phyloP scores from a whole-genome alignment of 1,284 basidiomycete genomes.

The Polyporus tsugae region DNA sequence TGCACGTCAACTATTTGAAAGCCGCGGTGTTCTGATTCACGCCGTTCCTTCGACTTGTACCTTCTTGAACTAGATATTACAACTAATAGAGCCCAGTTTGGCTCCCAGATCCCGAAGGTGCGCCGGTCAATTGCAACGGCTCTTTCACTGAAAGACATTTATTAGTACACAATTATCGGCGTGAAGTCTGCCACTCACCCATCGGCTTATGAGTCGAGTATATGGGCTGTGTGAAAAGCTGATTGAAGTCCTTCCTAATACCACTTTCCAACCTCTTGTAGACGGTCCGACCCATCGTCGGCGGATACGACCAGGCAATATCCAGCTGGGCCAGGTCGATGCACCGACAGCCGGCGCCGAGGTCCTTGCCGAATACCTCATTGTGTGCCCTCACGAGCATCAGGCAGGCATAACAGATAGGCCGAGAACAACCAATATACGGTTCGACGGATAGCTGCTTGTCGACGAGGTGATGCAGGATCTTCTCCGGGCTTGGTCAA shows the following conservation, averaged over 20 bases:
- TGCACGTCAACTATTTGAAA: too few relatives aligned
- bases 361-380: background rate
- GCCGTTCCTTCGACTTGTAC: too few relatives aligned
- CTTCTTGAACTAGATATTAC: too few relatives aligned
- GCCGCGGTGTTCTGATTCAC: too few relatives aligned
- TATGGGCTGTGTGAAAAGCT: background rate
- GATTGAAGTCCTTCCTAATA: background rate
- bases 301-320: background rate
- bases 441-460: background rate
- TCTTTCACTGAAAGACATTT: too few relatives aligned
- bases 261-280: background rate
- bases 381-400: background rate
- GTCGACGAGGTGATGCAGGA: background rate
- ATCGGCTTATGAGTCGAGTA: too few relatives aligned
- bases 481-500: background rate
- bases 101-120: too few relatives aligned
- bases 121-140: too few relatives aligned
- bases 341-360: background rate
- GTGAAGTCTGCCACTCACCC: too few relatives aligned
- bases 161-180: too few relatives aligned
- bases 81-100: too few relatives aligned
- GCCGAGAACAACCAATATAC: background rate
- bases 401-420: background rate
- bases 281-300: background rate
- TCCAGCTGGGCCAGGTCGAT: background rate